Percentiles rank a stretch among this genome's conserved stretches.
phyloP scores from a whole-genome alignment of 1,284 basidiomycete species.

The Cryptococcus sp. region DNA sequence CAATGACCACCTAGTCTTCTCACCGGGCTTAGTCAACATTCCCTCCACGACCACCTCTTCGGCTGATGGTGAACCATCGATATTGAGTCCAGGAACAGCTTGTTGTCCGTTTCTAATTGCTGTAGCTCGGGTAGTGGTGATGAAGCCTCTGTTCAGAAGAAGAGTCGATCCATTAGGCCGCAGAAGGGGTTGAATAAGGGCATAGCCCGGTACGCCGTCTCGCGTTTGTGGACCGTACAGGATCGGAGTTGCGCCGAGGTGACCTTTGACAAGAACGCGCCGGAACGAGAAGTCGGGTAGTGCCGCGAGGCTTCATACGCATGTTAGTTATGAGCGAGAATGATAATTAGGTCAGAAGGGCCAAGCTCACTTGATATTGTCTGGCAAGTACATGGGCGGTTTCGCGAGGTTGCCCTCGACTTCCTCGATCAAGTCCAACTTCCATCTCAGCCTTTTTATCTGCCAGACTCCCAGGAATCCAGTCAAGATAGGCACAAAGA shows the following conservation, averaged over 20 bases:
- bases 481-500: slow-evolving; percentile 84
- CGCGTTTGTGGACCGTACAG: slow-evolving; percentile 81
- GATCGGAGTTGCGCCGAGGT: slow-evolving; percentile 76
- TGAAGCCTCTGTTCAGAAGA: slow-evolving; percentile 89
- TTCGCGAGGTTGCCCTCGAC: slow-evolving; percentile 85
- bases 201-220: slow-evolving; percentile 78
- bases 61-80: slow-evolving; percentile 19
- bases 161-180: slow-evolving; percentile 61
- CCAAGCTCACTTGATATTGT: slow-evolving; percentile 76
- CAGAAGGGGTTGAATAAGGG: slow-evolving; percentile 80
- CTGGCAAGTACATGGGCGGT: slow-evolving; percentile 76
- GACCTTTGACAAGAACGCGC: slow-evolving; percentile 75
- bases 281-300: slow-evolving; percentile 86
- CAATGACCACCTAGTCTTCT: slow-evolving; percentile 69
- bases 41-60: slow-evolving; percentile 54
- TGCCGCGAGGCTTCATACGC: slow-evolving; percentile 53
- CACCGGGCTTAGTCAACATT: slow-evolving; percentile 65
- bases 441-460: slow-evolving; percentile 86
- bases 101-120: slow-evolving; percentile 56
- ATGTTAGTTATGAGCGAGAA: not conserved
- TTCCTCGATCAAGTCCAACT: slow-evolving; percentile 89
- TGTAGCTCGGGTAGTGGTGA: slow-evolving; percentile 56
- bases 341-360: not conserved
- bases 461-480: slow-evolving; percentile 96
- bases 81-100: slow-evolving; percentile 39